Percentiles rank a stretch among this genome's conserved stretches.
Evolutionary conservation across 768 basidiomycete species (phyloP).

Genomic region (Agrocybe pediades): DNA sequence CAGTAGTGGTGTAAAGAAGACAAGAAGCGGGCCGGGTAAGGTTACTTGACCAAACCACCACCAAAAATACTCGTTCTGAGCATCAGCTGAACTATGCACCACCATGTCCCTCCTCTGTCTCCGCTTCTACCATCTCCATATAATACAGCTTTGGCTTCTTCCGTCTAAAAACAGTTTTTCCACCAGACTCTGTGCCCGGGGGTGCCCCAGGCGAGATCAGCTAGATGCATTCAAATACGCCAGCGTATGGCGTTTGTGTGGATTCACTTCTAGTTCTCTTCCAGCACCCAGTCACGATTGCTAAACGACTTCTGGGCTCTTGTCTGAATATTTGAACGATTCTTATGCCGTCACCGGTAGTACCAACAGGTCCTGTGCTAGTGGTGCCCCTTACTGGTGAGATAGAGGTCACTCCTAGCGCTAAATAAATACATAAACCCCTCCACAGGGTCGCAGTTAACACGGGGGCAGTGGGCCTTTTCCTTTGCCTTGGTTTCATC

Average conservation of each 20-base stretch:
- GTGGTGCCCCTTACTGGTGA: slow-evolving; percentile 19
- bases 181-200: neutral
- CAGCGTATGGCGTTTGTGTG: neutral
- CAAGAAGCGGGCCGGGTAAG: slow-evolving; percentile 15
- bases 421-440: neutral
- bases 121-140: slow-evolving; percentile 7
- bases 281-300: neutral
- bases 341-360: neutral
- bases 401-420: neutral
- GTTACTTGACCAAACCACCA: neutral
- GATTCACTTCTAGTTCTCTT: neutral
- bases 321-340: neutral
- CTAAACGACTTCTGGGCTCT: neutral
- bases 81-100: neutral
- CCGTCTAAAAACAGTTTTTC: slow-evolving; percentile 1
- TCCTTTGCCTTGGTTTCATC: slow-evolving; percentile 73
- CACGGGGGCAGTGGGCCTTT: slow-evolving; percentile 49
- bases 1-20: neutral
- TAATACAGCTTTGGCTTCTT: slow-evolving; percentile 7
- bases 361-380: neutral
- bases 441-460: slow-evolving; percentile 41
- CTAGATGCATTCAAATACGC: slow-evolving; percentile 6
- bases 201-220: neutral
- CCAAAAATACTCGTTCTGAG: neutral
- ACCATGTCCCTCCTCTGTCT: neutral